Evolutionary conservation across 2,329 filamentous ascomycete genomes (phyloP), one percentile per base, ranked within the genome.

Genomic region (Aspergillus nomiae): DNA sequence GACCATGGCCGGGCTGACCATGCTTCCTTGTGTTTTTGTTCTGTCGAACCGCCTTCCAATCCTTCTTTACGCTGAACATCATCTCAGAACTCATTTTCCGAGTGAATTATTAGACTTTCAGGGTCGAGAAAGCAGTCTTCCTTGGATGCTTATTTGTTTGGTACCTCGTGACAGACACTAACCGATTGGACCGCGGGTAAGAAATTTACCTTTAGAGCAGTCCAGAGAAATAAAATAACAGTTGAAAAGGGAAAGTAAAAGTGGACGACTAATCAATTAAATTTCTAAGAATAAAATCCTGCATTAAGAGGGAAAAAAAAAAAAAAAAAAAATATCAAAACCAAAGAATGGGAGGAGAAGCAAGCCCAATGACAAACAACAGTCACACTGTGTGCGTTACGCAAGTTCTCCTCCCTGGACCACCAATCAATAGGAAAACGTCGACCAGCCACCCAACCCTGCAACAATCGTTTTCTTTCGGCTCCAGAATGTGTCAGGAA

Each of bases 391-490:
- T 34, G 19, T 51, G 50, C 41, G 58, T 60, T 43, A 60, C 58
- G 58, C 58, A 55, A 55, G 34, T 60, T 60, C 58, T 53, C 58
- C 58, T 60, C 58, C 11, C 50, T 34, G 32, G 51, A 24, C 28
- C 16, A 21, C 58, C 58, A 59, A 59, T 59, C 48, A 51, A 11
- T 41, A 30, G 21, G 28, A 46, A 28, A 19, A 36, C 12, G 34
- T 21, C 21, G 55, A 54, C 64, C 64, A 66, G 59, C 62, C 64
- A 62, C 32, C 56, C 53, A 58, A 58, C 51, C 34, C 34, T 38
- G 24, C 45, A 51, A 45, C 46, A 59, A 63, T 58, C 19, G 51
- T 28, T 28, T 41, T 21, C 43, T 46, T 11, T 46, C 43, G 43
- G n/a, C 43, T 46, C 43, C n/a, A 46, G n/a, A 41, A 41, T 41